phyloP scores from a whole-genome alignment of 164 flowering plant species.

The Malania oleifera region DNA sequence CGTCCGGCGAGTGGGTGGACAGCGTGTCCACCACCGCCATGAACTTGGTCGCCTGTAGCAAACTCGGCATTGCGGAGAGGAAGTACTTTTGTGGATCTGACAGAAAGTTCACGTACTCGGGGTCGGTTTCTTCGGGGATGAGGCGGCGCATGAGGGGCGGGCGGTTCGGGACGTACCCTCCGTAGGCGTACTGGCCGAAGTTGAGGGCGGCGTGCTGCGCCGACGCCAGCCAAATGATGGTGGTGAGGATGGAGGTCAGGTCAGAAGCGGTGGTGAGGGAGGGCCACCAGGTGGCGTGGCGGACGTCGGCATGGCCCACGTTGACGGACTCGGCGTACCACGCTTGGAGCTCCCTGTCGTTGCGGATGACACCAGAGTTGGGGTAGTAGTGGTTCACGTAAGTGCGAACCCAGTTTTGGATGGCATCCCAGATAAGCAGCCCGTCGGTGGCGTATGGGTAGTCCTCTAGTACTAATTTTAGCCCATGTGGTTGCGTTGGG shows the following conservation, averaged over 20 bases:
- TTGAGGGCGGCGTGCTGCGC: slow-evolving; percentile 98
- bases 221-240: slow-evolving; percentile 86
- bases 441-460: slow-evolving; percentile 94
- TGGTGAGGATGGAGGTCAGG: slow-evolving; percentile 64
- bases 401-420: slow-evolving; percentile 59
- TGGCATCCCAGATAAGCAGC: slow-evolving; percentile 78
- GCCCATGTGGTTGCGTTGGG: slow-evolving; percentile 70
- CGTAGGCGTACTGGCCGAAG: slow-evolving; percentile 94
- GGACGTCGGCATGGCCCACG: slow-evolving; percentile 78
- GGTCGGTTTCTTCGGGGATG: slow-evolving; percentile 66
- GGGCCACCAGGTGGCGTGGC: slow-evolving; percentile 83
- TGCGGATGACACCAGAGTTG: slow-evolving; percentile 28
- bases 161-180: slow-evolving; percentile 94
- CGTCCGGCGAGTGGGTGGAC: slow-evolving; percentile 90
- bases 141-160: slow-evolving; percentile 84
- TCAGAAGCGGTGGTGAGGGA: slow-evolving; percentile 32
- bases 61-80: slow-evolving; percentile 61
- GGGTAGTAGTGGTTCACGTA: slow-evolving; percentile 77
- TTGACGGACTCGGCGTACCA: slow-evolving; percentile 86
- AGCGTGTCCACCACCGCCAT: slow-evolving; percentile 92
- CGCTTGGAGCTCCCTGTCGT: slow-evolving; percentile 75
- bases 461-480: slow-evolving; percentile 66
- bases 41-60: slow-evolving; percentile 64
- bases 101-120: slow-evolving; percentile 54
- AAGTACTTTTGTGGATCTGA: slow-evolving; percentile 73